These are phyloP conservation scores for Beauveria scarabaeidicola DNA, from an alignment of 2,329 filamentous ascomycete species.

Conservation along the genomic window DNA sequence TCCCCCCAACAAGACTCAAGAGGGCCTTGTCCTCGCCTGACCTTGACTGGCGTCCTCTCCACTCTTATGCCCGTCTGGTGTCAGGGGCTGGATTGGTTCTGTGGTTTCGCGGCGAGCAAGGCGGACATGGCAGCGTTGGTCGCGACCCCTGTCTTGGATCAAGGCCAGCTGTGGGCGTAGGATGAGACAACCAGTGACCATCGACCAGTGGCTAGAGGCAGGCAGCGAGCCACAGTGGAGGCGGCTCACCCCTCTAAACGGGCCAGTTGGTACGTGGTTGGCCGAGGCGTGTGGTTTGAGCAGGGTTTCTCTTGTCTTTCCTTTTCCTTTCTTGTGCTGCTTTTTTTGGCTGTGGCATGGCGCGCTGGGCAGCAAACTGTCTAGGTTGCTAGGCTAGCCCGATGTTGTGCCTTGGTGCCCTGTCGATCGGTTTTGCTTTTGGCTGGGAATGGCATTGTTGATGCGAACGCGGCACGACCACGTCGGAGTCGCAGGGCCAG, in stretches of 20 bases:
- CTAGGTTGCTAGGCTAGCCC: not conserved
- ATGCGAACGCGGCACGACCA: slow-evolving; percentile 4
- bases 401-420: not conserved
- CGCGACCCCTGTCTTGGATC: not conserved
- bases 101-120: not conserved
- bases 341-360: not conserved
- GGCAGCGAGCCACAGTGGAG: not conserved
- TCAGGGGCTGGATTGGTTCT: not conserved
- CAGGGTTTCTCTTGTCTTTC: not conserved
- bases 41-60: not conserved
- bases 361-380: slow-evolving; percentile 2
- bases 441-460: slow-evolving; percentile 1
- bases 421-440: not conserved
- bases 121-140: not conserved
- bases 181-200: slow-evolving; percentile 1
- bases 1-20: no score
- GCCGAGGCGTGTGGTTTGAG: not conserved
- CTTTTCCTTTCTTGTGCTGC: not conserved
- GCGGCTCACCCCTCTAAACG: not conserved
- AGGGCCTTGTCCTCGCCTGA: not conserved
- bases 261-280: not conserved
- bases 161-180: not conserved
- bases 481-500: not conserved
- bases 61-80: not conserved
- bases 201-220: no score